These are phyloP conservation scores for Penicillium cinerascens DNA, from an alignment of 495 filamentous ascomycete species.

Conservation along the genomic window DNA sequence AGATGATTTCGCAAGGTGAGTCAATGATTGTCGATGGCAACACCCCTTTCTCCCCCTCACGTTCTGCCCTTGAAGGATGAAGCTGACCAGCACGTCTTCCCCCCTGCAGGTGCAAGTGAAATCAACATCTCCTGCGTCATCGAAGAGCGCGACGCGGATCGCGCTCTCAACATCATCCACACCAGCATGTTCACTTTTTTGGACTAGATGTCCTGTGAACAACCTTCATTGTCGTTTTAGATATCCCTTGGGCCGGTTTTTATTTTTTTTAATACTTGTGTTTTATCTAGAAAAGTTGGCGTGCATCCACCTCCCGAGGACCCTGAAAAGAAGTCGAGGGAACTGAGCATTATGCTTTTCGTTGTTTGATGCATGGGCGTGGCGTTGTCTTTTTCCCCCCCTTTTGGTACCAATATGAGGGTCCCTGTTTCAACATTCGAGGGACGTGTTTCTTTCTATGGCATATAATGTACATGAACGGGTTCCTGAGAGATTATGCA, in stretches of 20 bases:
- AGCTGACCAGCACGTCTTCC: conserved; percentile 16
- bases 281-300: conserved; percentile 19
- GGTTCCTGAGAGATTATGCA: background rate
- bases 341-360: conserved; percentile 15
- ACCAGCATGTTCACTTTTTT: conserved; percentile 78
- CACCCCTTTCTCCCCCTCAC: conserved; percentile 3
- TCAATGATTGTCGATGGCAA: conserved; percentile 14
- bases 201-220: conserved; percentile 31
- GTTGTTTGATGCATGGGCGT: conserved; percentile 16
- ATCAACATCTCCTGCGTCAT: conserved; percentile 99
- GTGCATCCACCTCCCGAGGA: conserved; percentile 9
- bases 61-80: conserved; percentile 3
- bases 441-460: background rate
- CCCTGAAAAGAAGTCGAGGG: background rate
- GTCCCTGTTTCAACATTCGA: conserved; percentile 16
- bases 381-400: conserved; percentile 14
- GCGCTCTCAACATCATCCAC: conserved; percentile 92
- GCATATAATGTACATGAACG: conserved; percentile 3
- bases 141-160: conserved; percentile 80
- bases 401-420: conserved; percentile 11
- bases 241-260: conserved; percentile 23
- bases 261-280: conserved; percentile 4
- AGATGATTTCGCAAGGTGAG: conserved; percentile 96
- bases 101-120: conserved; percentile 77
- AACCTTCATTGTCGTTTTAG: conserved; percentile 24